These are phyloP conservation scores for Fonsecaea erecta DNA, from an alignment of 2,329 filamentous ascomycete species.

Conservation along the genomic window DNA sequence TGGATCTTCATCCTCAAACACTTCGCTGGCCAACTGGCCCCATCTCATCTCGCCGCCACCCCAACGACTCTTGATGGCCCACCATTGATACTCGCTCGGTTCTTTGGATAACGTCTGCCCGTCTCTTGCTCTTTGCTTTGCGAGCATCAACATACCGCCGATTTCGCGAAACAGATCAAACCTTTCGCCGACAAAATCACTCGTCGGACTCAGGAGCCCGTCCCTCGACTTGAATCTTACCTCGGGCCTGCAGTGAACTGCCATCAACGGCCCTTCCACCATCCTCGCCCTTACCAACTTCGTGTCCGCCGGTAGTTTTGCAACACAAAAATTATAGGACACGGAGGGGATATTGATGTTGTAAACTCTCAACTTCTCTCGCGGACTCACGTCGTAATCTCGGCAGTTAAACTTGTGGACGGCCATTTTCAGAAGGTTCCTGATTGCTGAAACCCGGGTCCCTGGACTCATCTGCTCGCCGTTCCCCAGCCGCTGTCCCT, in stretches of 20 bases:
- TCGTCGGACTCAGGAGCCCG: constrained; percentile 19
- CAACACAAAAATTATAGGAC: constrained; percentile 60
- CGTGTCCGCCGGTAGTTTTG: constrained; percentile 58
- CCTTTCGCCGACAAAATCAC: constrained; percentile 43
- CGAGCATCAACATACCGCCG: constrained; percentile 61
- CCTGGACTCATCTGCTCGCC: constrained; percentile 64
- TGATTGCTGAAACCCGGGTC: constrained; percentile 60
- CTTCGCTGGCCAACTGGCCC: constrained; percentile 38
- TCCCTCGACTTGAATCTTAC: constrained; percentile 54
- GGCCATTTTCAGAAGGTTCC: constrained; percentile 62
- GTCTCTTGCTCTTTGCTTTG: constrained; percentile 64
- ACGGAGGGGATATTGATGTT: constrained; percentile 57
- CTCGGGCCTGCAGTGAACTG: constrained; percentile 60
- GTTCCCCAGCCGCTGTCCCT: constrained; percentile 62
- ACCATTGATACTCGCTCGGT: constrained; percentile 64
- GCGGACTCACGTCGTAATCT: constrained; percentile 52
- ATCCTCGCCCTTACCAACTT: constrained; percentile 58
- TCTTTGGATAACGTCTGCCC: constrained; percentile 53
- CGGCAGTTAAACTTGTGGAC: constrained; percentile 64
- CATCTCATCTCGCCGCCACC: constrained; percentile 54
- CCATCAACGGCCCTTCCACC: constrained; percentile 63
- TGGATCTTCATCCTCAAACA: constrained; percentile 37
- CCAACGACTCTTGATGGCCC: constrained; percentile 61
- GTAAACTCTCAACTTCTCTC: constrained; percentile 51
- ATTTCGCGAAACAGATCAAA: constrained; percentile 64